Percentiles rank a stretch among this genome's conserved stretches.
Conservation (phyloP, 306 rosid genomes). For the Trifolium dubium region DNA sequence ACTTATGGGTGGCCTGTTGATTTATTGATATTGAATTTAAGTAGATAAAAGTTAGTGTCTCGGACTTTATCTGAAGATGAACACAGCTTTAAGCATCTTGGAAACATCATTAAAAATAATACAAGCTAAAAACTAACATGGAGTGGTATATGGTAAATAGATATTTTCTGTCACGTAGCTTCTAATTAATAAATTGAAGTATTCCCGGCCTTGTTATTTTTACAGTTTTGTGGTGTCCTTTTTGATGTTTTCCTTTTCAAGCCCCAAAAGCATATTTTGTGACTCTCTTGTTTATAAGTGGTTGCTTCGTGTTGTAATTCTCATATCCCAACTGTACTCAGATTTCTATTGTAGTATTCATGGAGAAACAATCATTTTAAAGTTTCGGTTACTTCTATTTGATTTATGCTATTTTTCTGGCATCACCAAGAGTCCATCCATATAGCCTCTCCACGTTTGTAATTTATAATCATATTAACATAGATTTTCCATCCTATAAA, state of each 20-base stretch:
- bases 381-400: constrained; percentile 2
- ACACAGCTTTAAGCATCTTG: not conserved
- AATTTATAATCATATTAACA: constrained; percentile 19
- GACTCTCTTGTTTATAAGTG: not conserved
- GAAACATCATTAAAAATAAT: constrained; percentile 9
- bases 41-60: constrained; percentile 7
- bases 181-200: constrained; percentile 5
- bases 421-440: too few species aligned
- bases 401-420: not conserved
- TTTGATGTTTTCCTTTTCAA: not conserved
- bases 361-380: not conserved
- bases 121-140: too few species aligned
- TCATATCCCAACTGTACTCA: not conserved
- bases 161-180: not conserved
- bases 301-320: not conserved
- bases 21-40: constrained; percentile 16
- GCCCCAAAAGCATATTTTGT: not conserved
- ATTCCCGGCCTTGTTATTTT: not conserved
- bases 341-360: not conserved
- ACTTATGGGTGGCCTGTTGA: constrained; percentile 11
- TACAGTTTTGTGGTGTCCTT: not conserved
- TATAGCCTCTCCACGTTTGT: not conserved
- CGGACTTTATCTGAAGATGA: constrained; percentile 4
- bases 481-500: constrained; percentile 9
- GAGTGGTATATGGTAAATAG: constrained; percentile 15